These are phyloP conservation scores for Ustilago bromivora DNA, from an alignment of 1,284 basidiomycete species.

Conservation along the genomic window DNA sequence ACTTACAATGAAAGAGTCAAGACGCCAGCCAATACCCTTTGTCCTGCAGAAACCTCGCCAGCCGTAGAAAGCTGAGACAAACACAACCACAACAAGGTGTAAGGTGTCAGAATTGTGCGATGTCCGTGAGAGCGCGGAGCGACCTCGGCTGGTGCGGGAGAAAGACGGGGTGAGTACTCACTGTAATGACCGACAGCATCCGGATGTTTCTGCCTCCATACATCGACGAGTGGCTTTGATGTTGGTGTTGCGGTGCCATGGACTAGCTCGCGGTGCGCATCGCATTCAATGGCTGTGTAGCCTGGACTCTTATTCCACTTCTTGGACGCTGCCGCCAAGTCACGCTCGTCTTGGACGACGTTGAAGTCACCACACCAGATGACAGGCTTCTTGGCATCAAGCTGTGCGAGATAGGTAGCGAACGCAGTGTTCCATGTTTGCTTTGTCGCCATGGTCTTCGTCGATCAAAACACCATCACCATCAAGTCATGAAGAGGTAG, in stretches of 20 bases:
- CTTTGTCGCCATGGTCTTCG: slow-evolving; percentile 53
- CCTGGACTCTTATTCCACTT: slow-evolving; percentile 71
- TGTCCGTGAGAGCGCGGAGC: background rate
- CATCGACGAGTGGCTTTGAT: slow-evolving; percentile 76
- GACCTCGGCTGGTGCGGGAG: background rate
- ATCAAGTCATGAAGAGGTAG: background rate
- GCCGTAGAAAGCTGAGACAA: slow-evolving; percentile 77
- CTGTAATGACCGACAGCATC: slow-evolving; percentile 76
- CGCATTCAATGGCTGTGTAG: slow-evolving; percentile 74
- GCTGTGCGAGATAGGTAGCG: slow-evolving; percentile 77
- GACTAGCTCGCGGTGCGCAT: slow-evolving; percentile 68
- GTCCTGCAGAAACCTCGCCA: slow-evolving; percentile 83
- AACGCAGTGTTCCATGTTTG: slow-evolving; percentile 59
- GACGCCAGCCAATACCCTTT: slow-evolving; percentile 86
- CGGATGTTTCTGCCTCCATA: slow-evolving; percentile 84
- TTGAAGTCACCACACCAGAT: slow-evolving; percentile 92
- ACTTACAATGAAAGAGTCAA: slow-evolving; percentile 78
- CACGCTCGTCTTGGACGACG: slow-evolving; percentile 75
- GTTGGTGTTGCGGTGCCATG: slow-evolving; percentile 55
- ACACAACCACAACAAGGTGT: background rate
- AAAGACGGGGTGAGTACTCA: slow-evolving; percentile 8
- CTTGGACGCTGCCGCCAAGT: slow-evolving; percentile 70
- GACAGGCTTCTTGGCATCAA: slow-evolving; percentile 83
- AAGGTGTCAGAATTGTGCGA: background rate
- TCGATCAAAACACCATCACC: background rate